Evolutionary conservation across 202 grass and related monocot genomes (phyloP).

Genomic region (Brachypodium distachyon): DNA sequence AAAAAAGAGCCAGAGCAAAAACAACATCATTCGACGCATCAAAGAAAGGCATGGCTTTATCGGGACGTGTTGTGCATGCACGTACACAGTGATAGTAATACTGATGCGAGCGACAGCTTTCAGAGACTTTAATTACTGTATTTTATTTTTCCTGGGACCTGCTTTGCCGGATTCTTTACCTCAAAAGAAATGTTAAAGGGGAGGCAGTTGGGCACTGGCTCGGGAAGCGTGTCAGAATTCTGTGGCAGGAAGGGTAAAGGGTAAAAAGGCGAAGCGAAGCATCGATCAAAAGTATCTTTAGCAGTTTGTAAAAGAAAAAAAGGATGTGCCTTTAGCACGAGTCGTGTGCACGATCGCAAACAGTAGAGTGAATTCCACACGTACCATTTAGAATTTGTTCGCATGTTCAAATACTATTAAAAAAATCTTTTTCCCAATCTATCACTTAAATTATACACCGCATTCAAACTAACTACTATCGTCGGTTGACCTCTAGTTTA

Average conservation of each 20-base stretch:
- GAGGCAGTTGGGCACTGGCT: slow-evolving; percentile 25
- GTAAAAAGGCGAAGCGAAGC: not conserved
- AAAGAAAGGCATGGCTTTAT: not conserved
- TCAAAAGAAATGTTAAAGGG: slow-evolving; percentile 24
- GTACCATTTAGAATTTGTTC: too few species aligned
- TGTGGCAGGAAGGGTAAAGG: not conserved
- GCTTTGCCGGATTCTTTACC: not conserved
- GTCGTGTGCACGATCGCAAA: not conserved
- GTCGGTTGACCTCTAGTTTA: too few species aligned
- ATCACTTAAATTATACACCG: too few species aligned
- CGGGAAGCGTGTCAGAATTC: slow-evolving; percentile 19
- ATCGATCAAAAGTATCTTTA: not conserved
- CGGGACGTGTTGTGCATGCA: not conserved
- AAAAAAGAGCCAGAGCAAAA: not conserved
- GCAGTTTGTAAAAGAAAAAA: too few species aligned
- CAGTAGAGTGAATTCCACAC: not conserved
- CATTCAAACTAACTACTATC: too few species aligned
- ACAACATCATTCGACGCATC: too few species aligned
- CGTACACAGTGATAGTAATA: not conserved
- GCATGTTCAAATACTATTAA: too few species aligned
- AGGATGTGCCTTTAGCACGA: too few species aligned
- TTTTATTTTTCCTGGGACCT: too few species aligned
- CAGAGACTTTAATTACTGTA: too few species aligned
- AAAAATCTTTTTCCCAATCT: too few species aligned
- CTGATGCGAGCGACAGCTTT: not conserved